Evolutionary conservation across 2,329 filamentous ascomycete genomes (phyloP), one percentile per base, ranked within the genome.

Genomic region (Cercospora janseana): DNA sequence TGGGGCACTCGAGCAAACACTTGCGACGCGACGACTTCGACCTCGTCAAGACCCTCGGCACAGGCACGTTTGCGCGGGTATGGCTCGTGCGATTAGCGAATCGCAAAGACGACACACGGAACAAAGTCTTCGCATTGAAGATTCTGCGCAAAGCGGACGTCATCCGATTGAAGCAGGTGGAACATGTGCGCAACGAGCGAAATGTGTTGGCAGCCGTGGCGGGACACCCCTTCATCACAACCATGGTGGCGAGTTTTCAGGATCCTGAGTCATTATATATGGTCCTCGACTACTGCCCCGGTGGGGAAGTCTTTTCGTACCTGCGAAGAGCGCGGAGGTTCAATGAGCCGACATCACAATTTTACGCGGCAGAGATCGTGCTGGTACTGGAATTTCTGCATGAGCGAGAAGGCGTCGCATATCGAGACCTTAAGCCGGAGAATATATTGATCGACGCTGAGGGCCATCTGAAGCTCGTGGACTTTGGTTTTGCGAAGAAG

Each of bases 401-500:
- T 69, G 87, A 92, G 68, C 75, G 83, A 49, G 83, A 89, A 67
- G 86, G 85, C 34, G 85, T 93, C 24, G 88, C 88, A 38, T 92
- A 91, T 67, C 81, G 87, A 44, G 87, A 92, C 62, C 72, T 92
- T 60, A 92, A 92, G 69, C 87, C 87, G 1, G 87, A 92, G 70
- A 92, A 93, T 67, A 79, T 92, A 28, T 74, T 92, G 45, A 79
- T 92, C 20, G 87, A 92, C 65, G 80, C 78, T 38, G 79, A 88
- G 24, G 87, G 87, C 2, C 87, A 92, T 69, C 82, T 92, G 61
- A 89, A 88, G 69, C 75, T 92, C 41, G 87, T 92, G 4, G 87
- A 92, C 69, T 92, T 92, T 72, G 87, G 87, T 8, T 92, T 92
- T 65, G 87, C 87, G 35, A 92, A 92, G 75, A 81, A 86, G 56